Evolutionary conservation across 208 protist species (phyloP), one percentile per base, ranked within the genome.

Genomic region (Zelonia costaricensis): DNA sequence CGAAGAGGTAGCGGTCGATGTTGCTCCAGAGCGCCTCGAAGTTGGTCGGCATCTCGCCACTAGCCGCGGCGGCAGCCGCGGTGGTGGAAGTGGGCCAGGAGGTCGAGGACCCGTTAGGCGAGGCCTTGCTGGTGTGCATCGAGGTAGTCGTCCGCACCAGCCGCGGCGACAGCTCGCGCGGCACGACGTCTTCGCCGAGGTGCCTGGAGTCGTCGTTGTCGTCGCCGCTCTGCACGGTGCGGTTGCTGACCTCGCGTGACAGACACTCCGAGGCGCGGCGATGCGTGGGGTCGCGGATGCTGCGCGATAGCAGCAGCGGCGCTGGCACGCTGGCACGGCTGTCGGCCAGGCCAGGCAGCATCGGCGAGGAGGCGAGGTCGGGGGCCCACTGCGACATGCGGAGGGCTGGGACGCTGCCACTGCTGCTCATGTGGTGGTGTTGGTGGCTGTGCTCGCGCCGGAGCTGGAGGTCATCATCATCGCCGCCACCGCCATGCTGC

Each of bases 1-100:
- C 54, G 56, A 75, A 74, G 42, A 83, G 64, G 63, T 83, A 83
- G 20, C 46, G 67, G 16, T 83, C 77, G 20, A 83, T 78, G 58
- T 47, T 67, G 40, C 31, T 65, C 78, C 73, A 79, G 16, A 79
- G 62, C 25, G 53, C 53, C 59, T 80, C 74, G 35, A 76, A 69
- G 36, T 35, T 63, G 18, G 35, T 52, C 4, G 45, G 35, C 22
- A 45, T 33, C 2, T 39, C 52, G 33, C 40, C 42, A 7, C 18
- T n/a, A n/a, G n/a, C n/a, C n/a, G n/a, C 18, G 15, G 33, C 40
- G 18, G 13, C 12, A 3, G n/a, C 20, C 18, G 55, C n/a, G 15
- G 39, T 12, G n/a, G 52, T 12, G 15, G 54, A 55, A 10, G 23
- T 16, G n/a, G 35, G 27, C 22, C 15, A 31, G 5, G 36, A 23